Evolutionary conservation across 768 basidiomycete species (phyloP).

Genomic region (Suillus brevipes): DNA sequence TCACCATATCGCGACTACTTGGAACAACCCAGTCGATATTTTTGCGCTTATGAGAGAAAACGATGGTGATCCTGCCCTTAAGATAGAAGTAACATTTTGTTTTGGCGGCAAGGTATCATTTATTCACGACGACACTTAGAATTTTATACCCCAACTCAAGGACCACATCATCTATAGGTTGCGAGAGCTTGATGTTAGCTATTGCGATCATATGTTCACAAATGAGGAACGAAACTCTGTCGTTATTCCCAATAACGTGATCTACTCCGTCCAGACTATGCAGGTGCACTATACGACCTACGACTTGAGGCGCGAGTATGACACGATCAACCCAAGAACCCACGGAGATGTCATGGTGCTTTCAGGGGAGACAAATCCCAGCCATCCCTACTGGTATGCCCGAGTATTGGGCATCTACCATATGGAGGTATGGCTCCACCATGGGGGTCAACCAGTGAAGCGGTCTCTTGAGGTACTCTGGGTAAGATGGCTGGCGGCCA

Average conservation of each 20-base stretch:
- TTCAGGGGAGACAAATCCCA: not conserved
- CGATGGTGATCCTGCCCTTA: constrained; percentile 29
- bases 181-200: no score
- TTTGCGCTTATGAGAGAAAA: constrained; percentile 6
- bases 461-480: no score
- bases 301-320: constrained; percentile 13
- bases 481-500: no score
- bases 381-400: constrained; percentile 6
- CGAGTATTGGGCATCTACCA: constrained; percentile 20
- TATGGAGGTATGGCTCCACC: constrained; percentile 9
- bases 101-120: no score
- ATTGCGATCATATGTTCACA: no score
- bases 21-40: not conserved
- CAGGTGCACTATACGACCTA: constrained; percentile 33
- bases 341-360: constrained; percentile 14
- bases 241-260: constrained; percentile 16
- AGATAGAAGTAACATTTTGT: not conserved
- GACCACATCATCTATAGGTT: no score
- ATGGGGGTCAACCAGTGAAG: no score
- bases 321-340: constrained; percentile 3
- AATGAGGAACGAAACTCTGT: no score
- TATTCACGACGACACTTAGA: no score
- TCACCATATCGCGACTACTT: constrained; percentile 17
- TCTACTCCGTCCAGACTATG: constrained; percentile 25
- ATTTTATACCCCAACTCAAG: no score